Evolutionary conservation across 1,139 yeast species (phyloP).

Genomic region (Geotrichum australiense): DNA sequence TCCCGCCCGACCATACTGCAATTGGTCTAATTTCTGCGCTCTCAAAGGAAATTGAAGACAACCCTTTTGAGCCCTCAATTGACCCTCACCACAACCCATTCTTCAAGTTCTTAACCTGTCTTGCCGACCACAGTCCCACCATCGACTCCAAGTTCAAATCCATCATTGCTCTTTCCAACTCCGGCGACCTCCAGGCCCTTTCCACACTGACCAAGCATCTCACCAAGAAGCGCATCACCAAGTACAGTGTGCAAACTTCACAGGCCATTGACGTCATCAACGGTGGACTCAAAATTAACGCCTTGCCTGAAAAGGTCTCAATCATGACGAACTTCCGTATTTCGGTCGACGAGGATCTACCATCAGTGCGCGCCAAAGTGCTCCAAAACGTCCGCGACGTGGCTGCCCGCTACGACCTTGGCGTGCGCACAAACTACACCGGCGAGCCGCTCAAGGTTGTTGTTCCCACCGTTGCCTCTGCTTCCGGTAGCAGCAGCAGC

Average conservation of each 20-base stretch:
- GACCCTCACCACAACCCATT: conserved; percentile 43
- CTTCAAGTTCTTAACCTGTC: conserved; percentile 41
- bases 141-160: conserved; percentile 20
- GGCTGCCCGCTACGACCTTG: conserved; percentile 42
- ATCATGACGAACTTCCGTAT: conserved; percentile 50
- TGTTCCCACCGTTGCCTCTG: too few relatives aligned
- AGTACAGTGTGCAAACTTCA: conserved; percentile 48
- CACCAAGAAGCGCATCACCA: conserved; percentile 19
- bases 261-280: conserved; percentile 54
- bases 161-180: conserved; percentile 12
- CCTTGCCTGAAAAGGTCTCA: conserved; percentile 56
- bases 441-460: conserved; percentile 1
- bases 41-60: conserved; percentile 44
- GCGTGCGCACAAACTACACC: conserved; percentile 35
- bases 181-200: conserved; percentile 11
- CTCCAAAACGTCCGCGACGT: conserved; percentile 36
- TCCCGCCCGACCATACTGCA: conserved; percentile 63
- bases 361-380: conserved; percentile 37
- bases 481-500: too few relatives aligned
- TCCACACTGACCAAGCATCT: conserved; percentile 14
- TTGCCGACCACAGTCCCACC: conserved; percentile 38
- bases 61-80: conserved; percentile 43
- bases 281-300: conserved; percentile 61
- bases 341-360: conserved; percentile 42
- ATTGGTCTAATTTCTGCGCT: conserved; percentile 59